A percentile compares a stretch with the other conserved stretches of the same genome.
Conservation (phyloP, 495 filamentous ascomycete genomes). For the Symbiotaphrina buchneri region DNA sequence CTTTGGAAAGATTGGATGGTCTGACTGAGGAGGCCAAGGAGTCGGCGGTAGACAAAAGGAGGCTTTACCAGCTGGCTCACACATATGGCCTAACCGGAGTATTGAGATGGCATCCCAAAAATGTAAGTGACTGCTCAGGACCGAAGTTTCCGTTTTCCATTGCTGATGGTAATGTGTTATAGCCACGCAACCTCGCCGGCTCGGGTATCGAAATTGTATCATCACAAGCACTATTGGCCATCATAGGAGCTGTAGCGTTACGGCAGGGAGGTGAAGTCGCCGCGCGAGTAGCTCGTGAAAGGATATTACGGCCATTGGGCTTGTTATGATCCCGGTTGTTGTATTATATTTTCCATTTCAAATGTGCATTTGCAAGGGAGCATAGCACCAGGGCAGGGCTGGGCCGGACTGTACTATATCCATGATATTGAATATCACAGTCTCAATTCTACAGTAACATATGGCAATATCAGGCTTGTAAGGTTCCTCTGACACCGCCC, state of each 20-base stretch:
- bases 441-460: neutral
- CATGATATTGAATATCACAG: too few species aligned
- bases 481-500: constrained; percentile 81
- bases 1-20: constrained; percentile 47
- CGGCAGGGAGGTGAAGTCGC: constrained; percentile 68
- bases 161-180: constrained; percentile 4
- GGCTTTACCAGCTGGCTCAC: constrained; percentile 39
- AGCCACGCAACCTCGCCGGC: constrained; percentile 45
- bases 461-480: constrained; percentile 22
- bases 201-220: constrained; percentile 57
- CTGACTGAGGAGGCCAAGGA: constrained; percentile 32
- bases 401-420: too few species aligned
- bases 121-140: constrained; percentile 27
- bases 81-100: constrained; percentile 50
- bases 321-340: constrained; percentile 1
- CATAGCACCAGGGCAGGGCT: too few species aligned
- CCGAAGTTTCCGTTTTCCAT: neutral
- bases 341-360: too few species aligned
- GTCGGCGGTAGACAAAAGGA: constrained; percentile 28
- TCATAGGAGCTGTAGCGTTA: constrained; percentile 70
- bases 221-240: constrained; percentile 55
- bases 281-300: constrained; percentile 47
- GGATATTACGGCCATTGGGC: constrained; percentile 29
- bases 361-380: too few species aligned
- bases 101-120: constrained; percentile 67